A percentile compares a stretch with the other conserved stretches of the same genome.
Evolutionary conservation across 805 yeast species (phyloP).

Genomic region (Candida odintsovae): DNA sequence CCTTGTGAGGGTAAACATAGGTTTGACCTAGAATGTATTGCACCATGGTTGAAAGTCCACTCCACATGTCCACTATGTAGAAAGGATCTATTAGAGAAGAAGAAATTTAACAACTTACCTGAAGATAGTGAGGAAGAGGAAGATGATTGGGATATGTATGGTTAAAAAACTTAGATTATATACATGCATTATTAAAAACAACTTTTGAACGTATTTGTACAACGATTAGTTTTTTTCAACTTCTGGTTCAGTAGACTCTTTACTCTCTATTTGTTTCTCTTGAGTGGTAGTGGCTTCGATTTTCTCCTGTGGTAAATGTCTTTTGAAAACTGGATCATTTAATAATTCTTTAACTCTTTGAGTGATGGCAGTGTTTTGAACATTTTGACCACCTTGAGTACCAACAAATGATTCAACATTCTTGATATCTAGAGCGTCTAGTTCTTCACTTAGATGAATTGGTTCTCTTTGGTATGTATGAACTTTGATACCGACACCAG

Average conservation of each 20-base stretch:
- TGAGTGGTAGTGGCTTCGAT: neutral
- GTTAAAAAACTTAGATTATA: constrained; percentile 27
- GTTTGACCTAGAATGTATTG: constrained; percentile 86
- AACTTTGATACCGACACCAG: constrained; percentile 83
- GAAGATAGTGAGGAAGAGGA: constrained; percentile 42
- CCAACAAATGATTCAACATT: constrained; percentile 6
- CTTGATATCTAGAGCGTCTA: constrained; percentile 27
- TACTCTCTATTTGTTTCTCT: constrained; percentile 9
- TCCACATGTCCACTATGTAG: constrained; percentile 86
- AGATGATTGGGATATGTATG: constrained; percentile 71
- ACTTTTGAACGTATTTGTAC: neutral
- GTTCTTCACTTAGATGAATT: constrained; percentile 35
- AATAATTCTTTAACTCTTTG: constrained; percentile 65
- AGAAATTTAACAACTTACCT: constrained; percentile 25
- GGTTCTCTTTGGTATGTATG: constrained; percentile 52
- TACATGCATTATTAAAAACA: constrained; percentile 11
- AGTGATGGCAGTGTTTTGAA: constrained; percentile 15
- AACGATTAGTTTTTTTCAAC: neutral
- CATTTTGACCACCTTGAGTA: constrained; percentile 7
- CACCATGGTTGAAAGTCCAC: constrained; percentile 78
- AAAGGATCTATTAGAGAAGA: constrained; percentile 54
- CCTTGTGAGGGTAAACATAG: constrained; percentile 62
- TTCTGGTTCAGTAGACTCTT: neutral
- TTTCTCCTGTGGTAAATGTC: constrained; percentile 27
- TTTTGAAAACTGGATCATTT: constrained; percentile 64